Conservation (phyloP, 1,284 basidiomycete species). For the Polyporus tsugae region DNA sequence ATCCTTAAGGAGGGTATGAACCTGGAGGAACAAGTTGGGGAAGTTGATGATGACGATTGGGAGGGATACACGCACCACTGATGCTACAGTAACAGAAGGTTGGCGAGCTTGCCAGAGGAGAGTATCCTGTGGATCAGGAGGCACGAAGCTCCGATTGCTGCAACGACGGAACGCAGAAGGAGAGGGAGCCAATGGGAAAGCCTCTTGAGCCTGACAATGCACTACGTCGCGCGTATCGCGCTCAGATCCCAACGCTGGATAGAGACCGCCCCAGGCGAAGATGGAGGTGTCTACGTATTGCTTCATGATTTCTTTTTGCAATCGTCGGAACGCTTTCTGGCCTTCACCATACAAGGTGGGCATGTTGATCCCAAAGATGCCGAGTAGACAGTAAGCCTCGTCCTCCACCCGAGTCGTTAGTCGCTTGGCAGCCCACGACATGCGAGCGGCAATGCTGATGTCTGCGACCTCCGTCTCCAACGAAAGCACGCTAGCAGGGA, state of each 20-base stretch:
- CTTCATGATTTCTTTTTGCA: conserved; percentile 16
- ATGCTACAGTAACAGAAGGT: background rate
- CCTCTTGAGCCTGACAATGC: background rate
- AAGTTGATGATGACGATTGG: background rate
- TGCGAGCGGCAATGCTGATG: background rate
- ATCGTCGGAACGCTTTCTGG: conserved; percentile 8
- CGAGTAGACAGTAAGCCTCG: conserved; percentile 15
- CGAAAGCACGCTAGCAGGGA: background rate
- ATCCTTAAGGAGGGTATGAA: background rate
- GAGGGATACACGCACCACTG: background rate
- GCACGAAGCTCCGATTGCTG: background rate
- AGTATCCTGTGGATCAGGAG: background rate
- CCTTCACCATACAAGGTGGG: conserved; percentile 18
- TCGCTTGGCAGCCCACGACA: conserved; percentile 1
- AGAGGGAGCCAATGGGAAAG: background rate
- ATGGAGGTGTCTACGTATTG: conserved; percentile 11
- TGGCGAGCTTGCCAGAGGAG: background rate
- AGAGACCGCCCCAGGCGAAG: conserved; percentile 10
- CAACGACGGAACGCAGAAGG: background rate
- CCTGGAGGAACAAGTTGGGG: background rate
- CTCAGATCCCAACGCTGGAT: background rate
- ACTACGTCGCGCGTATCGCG: background rate
- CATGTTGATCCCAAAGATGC: conserved; percentile 10
- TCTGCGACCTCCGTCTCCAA: background rate
- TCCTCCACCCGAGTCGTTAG: conserved; percentile 10